Percentiles rank a stretch among this genome's conserved stretches.
Evolutionary conservation across 83 land plant genomes (phyloP).

Genomic region (Thuja plicata): DNA sequence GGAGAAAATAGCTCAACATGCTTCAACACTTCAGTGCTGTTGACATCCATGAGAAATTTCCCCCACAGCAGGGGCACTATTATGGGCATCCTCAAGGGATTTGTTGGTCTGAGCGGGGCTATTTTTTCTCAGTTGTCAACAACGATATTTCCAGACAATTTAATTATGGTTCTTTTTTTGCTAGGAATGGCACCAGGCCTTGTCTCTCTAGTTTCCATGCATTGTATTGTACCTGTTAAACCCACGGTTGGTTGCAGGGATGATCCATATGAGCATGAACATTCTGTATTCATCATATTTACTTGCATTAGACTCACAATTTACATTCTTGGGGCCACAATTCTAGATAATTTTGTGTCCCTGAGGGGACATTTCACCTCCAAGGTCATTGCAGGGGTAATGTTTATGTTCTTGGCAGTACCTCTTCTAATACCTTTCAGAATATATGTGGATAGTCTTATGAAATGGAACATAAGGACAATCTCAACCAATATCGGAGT

Average conservation of each 20-base stretch:
- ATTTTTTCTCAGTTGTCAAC: conserved; percentile 23
- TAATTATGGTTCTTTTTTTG: conserved; percentile 13
- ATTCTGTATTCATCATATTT: conserved; percentile 15
- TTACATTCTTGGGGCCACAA: conserved; percentile 19
- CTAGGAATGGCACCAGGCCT: conserved; percentile 20
- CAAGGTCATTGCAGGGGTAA: conserved; percentile 7
- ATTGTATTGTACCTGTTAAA: conserved; percentile 19
- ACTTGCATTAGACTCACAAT: conserved; percentile 15
- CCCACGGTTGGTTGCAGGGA: conserved; percentile 2
- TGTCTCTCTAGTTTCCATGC: conserved; percentile 16
- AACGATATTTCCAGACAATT: conserved; percentile 9
- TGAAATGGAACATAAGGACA: not conserved
- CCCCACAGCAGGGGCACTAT: conserved; percentile 26
- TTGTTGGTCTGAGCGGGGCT: conserved; percentile 30
- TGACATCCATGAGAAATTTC: conserved; percentile 28
- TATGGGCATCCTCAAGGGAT: conserved; percentile 26
- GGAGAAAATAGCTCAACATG: conserved; percentile 27
- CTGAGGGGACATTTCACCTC: not conserved
- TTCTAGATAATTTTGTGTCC: conserved; percentile 15
- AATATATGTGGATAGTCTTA: not conserved
- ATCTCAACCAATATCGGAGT: not conserved
- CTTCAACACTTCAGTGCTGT: conserved; percentile 32
- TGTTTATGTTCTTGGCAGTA: conserved; percentile 17
- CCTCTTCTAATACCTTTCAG: no score
- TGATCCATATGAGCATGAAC: conserved; percentile 17